phyloP scores from a whole-genome alignment of 2,329 filamentous ascomycete species.

The Diatrype stigma region DNA sequence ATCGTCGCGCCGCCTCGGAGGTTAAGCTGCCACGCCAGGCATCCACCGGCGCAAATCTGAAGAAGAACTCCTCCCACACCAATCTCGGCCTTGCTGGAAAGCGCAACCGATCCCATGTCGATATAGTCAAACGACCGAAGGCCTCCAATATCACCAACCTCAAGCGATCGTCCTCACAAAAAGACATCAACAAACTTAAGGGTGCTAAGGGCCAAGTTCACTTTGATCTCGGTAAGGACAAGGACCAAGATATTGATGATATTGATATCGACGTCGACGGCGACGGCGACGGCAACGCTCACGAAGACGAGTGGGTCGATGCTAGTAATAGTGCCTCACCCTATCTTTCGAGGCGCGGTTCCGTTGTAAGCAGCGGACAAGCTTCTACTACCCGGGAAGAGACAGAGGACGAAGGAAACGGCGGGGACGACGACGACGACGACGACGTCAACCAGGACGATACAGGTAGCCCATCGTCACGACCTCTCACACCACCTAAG shows the following conservation, averaged over 20 bases:
- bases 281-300: constrained; percentile 26
- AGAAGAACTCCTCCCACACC: constrained; percentile 51
- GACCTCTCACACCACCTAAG: constrained; percentile 28
- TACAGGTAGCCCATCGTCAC: constrained; percentile 15
- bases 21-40: constrained; percentile 43
- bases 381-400: constrained; percentile 37
- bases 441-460: constrained; percentile 1
- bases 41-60: constrained; percentile 39
- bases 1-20: constrained; percentile 47
- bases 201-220: constrained; percentile 51
- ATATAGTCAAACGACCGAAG: constrained; percentile 49
- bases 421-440: not conserved
- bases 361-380: constrained; percentile 45
- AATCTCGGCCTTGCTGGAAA: constrained; percentile 39
- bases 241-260: constrained; percentile 23
- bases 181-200: constrained; percentile 41
- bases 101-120: constrained; percentile 57
- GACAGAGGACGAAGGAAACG: constrained; percentile 4
- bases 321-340: constrained; percentile 61
- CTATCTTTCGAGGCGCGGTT: constrained; percentile 47
- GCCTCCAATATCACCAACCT: constrained; percentile 44
- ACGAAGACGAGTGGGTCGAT: constrained; percentile 63
- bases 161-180: constrained; percentile 50
- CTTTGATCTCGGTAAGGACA: constrained; percentile 57
- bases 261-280: constrained; percentile 23